phyloP scores from a whole-genome alignment of 75 land plant species.

The Sequoia sempervirens region DNA sequence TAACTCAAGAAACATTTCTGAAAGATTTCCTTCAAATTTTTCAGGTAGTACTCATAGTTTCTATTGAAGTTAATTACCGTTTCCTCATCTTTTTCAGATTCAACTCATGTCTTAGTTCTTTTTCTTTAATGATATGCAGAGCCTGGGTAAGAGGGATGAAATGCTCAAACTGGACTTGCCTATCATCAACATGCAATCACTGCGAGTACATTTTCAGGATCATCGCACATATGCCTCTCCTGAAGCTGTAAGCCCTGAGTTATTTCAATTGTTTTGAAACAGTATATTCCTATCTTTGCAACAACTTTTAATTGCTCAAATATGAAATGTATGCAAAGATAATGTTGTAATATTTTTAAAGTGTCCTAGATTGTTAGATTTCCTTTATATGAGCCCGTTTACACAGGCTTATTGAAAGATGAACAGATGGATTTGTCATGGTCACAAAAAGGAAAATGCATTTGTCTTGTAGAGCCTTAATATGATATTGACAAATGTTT shows the following conservation, averaged over 20 bases:
- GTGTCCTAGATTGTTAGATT: neutral
- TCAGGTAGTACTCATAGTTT: conserved; percentile 41
- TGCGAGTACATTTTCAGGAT: conserved; percentile 81
- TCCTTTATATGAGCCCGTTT: neutral
- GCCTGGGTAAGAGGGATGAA: conserved; percentile 48
- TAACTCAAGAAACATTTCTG: conserved; percentile 69
- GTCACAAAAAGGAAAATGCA: neutral
- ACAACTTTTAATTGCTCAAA: neutral
- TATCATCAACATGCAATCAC: conserved; percentile 45
- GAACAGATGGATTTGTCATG: neutral
- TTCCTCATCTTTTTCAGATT: neutral
- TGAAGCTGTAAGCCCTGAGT: conserved; percentile 65
- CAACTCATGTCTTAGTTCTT: neutral
- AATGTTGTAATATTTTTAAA: neutral
- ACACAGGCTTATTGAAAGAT: neutral
- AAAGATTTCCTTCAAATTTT: conserved; percentile 69
- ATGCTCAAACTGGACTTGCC: conserved; percentile 65
- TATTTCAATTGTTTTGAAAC: neutral
- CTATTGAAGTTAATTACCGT: neutral
- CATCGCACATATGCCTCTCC: conserved; percentile 86
- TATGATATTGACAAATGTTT: neutral
- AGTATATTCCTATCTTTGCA: neutral
- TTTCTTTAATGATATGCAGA: conserved; percentile 28
- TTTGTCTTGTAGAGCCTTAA: neutral
- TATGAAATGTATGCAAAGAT: neutral